Base-by-base conservation (phyloP, 805 yeast species). In the Metschnikowia lunata region DNA sequence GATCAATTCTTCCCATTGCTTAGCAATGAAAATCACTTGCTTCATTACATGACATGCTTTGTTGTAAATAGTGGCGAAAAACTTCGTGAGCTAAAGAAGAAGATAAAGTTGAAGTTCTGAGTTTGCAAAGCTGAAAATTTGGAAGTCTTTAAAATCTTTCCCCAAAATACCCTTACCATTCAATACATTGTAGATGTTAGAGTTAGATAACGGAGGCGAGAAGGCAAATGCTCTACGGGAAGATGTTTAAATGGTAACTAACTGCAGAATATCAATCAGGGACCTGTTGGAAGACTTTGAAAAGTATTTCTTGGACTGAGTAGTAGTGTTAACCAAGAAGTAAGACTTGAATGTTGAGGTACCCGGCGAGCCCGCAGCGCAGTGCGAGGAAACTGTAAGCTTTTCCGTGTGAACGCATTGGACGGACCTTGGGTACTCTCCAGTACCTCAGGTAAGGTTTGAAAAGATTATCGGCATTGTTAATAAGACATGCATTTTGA, bases 1-100 rank as follows among this genome's bases (percentile, higher is more conserved):
- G 74, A 77, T 47, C 83, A 82, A 7, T 82, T 68, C 55, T 58
- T 64, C 14, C 69, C 82, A 1, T 49, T 65, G 10, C 61, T 85
- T 31, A 63, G 78, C 8, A 51, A 62, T 2, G 65, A 64, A 39
- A 88, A 83, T 63, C 96, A 96, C 10, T 66, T 77, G 42, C 71
- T 79, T 54, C 67, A 68, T 18, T 62, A 69, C 37, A 62, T 83
- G 51, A 82, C 82, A 57, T 86, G 95, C 62, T 54, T 76, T 43
- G 91, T 89, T 0, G 74, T 74, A 38, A 72, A 81, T 49, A 48
- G 51, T 36, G 63, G 64, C 14, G 57, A 59, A 28, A 54, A 51
- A 28, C 30, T 62, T 36, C 52, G 66, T 13, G 26, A 40, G 12
- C 18, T 50, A 29, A 45, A 60, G 27, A 61, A 55, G 35, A 63